Conservation (phyloP, 176 grass and related monocot species). For the Oryza australiensis region DNA sequence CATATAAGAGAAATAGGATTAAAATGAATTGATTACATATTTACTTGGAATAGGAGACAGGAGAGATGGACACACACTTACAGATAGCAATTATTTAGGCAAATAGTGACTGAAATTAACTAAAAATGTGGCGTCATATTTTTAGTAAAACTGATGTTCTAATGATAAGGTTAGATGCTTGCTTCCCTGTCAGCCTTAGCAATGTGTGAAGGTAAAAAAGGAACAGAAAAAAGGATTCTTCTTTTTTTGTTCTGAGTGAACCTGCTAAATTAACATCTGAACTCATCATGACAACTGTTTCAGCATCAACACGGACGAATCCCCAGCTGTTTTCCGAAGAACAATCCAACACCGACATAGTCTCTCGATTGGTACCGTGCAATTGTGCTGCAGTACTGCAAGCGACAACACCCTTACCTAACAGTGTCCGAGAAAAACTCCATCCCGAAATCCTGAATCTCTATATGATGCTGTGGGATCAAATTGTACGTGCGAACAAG, state of each 20-base stretch:
- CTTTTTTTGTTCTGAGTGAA: background rate
- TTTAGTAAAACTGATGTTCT: too few species aligned
- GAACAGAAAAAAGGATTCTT: background rate
- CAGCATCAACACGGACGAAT: background rate
- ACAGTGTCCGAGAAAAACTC: background rate
- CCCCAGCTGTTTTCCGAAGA: background rate
- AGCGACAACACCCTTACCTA: background rate
- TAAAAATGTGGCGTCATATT: too few species aligned
- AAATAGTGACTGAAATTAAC: too few species aligned
- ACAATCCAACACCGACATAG: background rate
- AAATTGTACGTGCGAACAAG: background rate
- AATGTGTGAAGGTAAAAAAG: background rate
- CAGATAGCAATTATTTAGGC: too few species aligned
- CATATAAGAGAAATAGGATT: too few species aligned
- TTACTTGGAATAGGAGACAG: too few species aligned
- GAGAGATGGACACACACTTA: too few species aligned
- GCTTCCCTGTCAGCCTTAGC: background rate
- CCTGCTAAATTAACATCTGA: background rate
- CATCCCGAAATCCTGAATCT: background rate
- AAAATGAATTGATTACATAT: too few species aligned
- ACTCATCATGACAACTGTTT: background rate
- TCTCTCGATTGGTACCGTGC: slow-evolving; percentile 5
- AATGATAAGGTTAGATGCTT: background rate
- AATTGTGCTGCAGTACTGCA: background rate
- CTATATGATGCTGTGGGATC: background rate